Evolutionary conservation across 352 stramenopile species (phyloP), one percentile per base, ranked within the genome.

Genomic region (Pythium graminicola): DNA sequence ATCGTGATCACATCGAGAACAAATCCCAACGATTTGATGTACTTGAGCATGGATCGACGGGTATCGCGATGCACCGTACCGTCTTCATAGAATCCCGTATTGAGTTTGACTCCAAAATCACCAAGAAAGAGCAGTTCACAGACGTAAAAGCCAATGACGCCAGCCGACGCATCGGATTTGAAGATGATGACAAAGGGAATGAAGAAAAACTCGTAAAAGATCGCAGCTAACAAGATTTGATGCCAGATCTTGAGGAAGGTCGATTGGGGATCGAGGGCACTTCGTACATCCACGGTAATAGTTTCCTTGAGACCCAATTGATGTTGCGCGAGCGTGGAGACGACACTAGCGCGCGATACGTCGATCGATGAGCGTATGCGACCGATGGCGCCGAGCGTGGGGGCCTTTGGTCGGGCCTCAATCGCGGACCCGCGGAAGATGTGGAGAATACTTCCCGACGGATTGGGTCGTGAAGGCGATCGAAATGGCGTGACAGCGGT

Each of bases 61-160:
- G 65, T 60, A 38, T 86, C 73, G 6, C 65, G 54, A 1, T 65
- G 72, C n/a, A 89, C 62, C 35, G 85, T 75, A 26, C 75, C 78
- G 26, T 65, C 71, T 32, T 85, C 67, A 57, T 89, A 89, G 60
- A 73, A 89, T 5, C 75, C 77, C 16, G 61, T 89, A 41, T 89
- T 81, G 29, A 88, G 62, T 42, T 88, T 67, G 20, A 84, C 69
- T 35, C 75, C 84, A 31, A 88, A 48, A 40, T 88, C 77, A 3
- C 49, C 50, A 1, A 73, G 24, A 35, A 88, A 88, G 19, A 88
- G 55, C 19, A 77, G 20, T 32, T 88, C 77, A 32, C 73, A 84
- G 0, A 48, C 55, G 60, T 85, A 84, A 3, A 86, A 27, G 7
- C 65, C 33, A 14, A 70, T 39, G 8, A 84, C n/a, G n/a, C n/a